Base-by-base conservation (phyloP, 805 yeast species). In the Myxozyma lipomycoides region DNA sequence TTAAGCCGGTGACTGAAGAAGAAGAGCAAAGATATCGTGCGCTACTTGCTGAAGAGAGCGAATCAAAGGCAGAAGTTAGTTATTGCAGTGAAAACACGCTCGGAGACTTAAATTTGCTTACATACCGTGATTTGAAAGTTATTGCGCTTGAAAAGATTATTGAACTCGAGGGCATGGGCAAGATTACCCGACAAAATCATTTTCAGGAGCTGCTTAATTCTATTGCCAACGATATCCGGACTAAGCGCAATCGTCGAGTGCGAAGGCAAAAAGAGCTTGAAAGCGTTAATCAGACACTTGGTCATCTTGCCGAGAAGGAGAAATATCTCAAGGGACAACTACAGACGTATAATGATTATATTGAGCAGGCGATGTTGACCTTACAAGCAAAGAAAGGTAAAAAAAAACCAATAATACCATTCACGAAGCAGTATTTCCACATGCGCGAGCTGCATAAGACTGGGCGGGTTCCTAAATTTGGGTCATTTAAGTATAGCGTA, bases 121-220 rank as follows among this genome's bases (percentile, higher is more conserved):
- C 79, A 1, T 93, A 84, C 67, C 84, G 86, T 40, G 87, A 84
- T 41, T 72, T 93, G 61, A 93, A 91, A 67, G 82, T 79, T 53
- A 69, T 79, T 59, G 83, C 95, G 0, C 69, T 93, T 32, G 89
- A 84, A 59, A 77, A 83, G 51, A 76, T 91, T 2, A 71, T 89
- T 46, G 87, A 87, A 60, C 70, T 93, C 45, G 97, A 91, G 62
- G 65, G 74, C 1, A 67, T 78, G 63, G 89, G 87, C 1, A 67
- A 74, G 36, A 74, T 90, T 6, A 73, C 83, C 2, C 75, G 95
- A 51, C 70, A 75, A 28, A 79, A 87, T 63, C 80, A 84, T 18
- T 87, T 82, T 66, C 98, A 93, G 64, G 81, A 78, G 21, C 64
- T 93, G 12, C 68, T 93, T 51, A 88, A 89, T 62, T 87, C 86